Base-by-base conservation (phyloP, 768 basidiomycete genomes). In the Rhodotorula sphaerocarpa region DNA sequence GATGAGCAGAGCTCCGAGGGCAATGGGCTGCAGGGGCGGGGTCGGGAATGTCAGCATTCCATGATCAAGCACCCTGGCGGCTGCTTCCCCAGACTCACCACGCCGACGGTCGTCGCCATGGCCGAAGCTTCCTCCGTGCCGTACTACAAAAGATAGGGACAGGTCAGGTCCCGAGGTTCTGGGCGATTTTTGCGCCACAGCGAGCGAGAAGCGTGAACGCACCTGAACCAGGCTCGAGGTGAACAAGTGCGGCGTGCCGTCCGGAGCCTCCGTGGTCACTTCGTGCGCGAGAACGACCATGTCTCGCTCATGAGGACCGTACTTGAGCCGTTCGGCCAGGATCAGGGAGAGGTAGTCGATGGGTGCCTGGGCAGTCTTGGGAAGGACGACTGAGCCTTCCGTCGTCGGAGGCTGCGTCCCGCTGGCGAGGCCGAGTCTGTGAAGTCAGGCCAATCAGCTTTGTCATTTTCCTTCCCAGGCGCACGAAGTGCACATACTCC, bases 101-200 rank as follows among this genome's bases (percentile, higher is more conserved):
- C 59, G 2, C 90, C 90, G 23, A 95, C 91, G 5, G 87, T 88
- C 34, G 84, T 79, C n/a, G 89, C 82, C 91, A 95, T 95, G 7
- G 91, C 91, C 0, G 86, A 86, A 5, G 80, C 81, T 9, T 65
- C 55, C 3, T 76, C 65, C 25, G 78, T 80, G 2, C 85, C 90
- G 68, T 85, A 86, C 36, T 80, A 76, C 3, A 5, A 15, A 21
- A 25, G 10, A 18, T 6, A 20, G 3, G 2, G 60, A 10, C 41
- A 57, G 9, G 55, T 36, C 16, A 54, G 27, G 31, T 4, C 12
- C 18, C 14, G 7, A 28, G 5, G 15, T 10, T 25, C 18, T 47
- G 25, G 15, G 11, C 27, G 27, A 2, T 28, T n/a, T 27, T 21
- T 23, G 10, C 12, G 7, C 42, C 11, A 18, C 1, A 41, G 18